phyloP scores from a whole-genome alignment of 192 early-diverging fungal species.

The Helicostylum pulchrum region DNA sequence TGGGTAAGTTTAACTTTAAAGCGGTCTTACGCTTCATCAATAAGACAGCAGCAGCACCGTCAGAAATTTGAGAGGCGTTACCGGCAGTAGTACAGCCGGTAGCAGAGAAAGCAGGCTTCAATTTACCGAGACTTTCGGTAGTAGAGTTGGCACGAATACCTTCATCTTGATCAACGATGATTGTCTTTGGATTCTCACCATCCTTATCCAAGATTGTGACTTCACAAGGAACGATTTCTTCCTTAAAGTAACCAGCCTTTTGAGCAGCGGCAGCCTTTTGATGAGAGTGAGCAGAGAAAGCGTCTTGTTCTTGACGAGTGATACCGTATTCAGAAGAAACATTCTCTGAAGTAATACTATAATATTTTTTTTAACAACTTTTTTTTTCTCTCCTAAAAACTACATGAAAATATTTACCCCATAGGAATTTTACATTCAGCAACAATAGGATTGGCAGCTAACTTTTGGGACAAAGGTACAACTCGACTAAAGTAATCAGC shows the following conservation, averaged over 20 bases:
- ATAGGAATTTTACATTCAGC: slow-evolving; percentile 85
- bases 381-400: neutral
- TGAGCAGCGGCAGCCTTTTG: slow-evolving; percentile 84
- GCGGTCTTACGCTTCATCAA: slow-evolving; percentile 93
- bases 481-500: slow-evolving; percentile 80
- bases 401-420: slow-evolving; percentile 44
- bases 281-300: slow-evolving; percentile 84
- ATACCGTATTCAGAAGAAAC: slow-evolving; percentile 87
- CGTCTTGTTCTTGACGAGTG: slow-evolving; percentile 86
- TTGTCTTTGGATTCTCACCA: slow-evolving; percentile 60
- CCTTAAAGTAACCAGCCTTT: slow-evolving; percentile 85
- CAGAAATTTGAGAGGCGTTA: slow-evolving; percentile 95
- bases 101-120: slow-evolving; percentile 81
- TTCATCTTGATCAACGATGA: slow-evolving; percentile 81
- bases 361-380: neutral
- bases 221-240: slow-evolving; percentile 86
- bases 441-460: slow-evolving; percentile 61
- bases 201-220: slow-evolving; percentile 74
- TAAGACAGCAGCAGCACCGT: slow-evolving; percentile 95
- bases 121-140: slow-evolving; percentile 75
- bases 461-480: slow-evolving; percentile 70
- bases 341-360: slow-evolving; percentile 93
- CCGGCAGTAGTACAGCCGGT: slow-evolving; percentile 90
- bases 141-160: slow-evolving; percentile 85
- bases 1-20: slow-evolving; percentile 76